A percentile compares a stretch with the other conserved stretches of the same genome.
Evolutionary conservation across 169 alveolate species (phyloP).

Genomic region (Eimeria maxima): DNA sequence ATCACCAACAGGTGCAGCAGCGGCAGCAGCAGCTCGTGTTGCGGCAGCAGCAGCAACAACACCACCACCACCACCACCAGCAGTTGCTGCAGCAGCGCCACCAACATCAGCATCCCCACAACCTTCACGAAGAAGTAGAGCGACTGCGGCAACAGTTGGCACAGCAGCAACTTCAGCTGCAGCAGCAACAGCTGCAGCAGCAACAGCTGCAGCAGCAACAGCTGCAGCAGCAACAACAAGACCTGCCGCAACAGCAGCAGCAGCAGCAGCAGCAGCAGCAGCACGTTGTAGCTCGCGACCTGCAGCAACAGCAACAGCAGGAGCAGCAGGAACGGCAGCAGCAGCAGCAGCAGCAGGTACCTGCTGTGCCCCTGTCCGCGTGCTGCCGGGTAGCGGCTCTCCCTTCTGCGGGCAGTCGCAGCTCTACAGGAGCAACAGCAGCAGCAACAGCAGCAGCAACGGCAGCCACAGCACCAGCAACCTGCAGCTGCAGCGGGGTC

Average conservation of each 20-base stretch:
- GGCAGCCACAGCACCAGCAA: conserved; percentile 3
- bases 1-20: conserved; percentile 44
- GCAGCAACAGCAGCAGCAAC: conserved; percentile 51
- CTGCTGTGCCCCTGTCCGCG: not conserved
- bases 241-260: not conserved
- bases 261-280: conserved; percentile 30
- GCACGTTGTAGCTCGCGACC: no score
- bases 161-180: not conserved
- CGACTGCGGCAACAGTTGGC: conserved; percentile 43
- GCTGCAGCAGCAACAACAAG: not conserved
- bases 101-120: not conserved
- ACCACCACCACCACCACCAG: not conserved
- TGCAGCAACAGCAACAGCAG: not conserved
- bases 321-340: not conserved
- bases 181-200: not conserved
- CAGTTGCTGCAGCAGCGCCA: not conserved
- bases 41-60: not conserved
- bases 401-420: conserved; percentile 37
- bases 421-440: conserved; percentile 17
- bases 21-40: conserved; percentile 24
- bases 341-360: not conserved
- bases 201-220: not conserved
- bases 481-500: conserved; percentile 23
- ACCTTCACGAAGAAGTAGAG: conserved; percentile 37
- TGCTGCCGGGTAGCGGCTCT: conserved; percentile 29